These are phyloP conservation scores for Scedosporium minutisporum DNA, from an alignment of 2,329 filamentous ascomycete species.

Conservation along the genomic window DNA sequence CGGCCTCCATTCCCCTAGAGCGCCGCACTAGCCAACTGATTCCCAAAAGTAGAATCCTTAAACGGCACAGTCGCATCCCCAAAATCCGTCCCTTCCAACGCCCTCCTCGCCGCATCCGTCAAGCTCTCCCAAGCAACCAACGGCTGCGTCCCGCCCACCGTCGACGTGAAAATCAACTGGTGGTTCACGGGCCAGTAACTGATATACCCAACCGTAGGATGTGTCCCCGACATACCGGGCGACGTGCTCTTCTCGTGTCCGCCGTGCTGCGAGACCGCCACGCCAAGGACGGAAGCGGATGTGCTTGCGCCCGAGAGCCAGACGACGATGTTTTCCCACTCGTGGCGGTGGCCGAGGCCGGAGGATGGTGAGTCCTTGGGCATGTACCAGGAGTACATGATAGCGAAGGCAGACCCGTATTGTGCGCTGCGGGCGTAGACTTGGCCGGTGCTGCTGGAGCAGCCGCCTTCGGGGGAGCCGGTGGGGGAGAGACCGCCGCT, in stretches of 20 bases:
- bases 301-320: conserved; percentile 18
- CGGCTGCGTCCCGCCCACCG: conserved; percentile 25
- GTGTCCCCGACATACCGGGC: conserved; percentile 11
- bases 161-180: conserved; percentile 24
- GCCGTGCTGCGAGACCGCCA: conserved; percentile 28
- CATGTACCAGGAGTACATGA: conserved; percentile 36
- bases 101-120: conserved; percentile 21
- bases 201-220: conserved; percentile 23
- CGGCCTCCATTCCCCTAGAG: not conserved
- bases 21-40: conserved; percentile 10
- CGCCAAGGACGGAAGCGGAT: conserved; percentile 22
- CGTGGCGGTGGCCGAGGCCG: conserved; percentile 25
- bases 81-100: conserved; percentile 28
- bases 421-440: conserved; percentile 24
- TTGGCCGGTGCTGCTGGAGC: conserved; percentile 24
- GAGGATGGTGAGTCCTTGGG: conserved; percentile 32
- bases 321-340: conserved; percentile 28
- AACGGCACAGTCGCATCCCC: conserved; percentile 31
- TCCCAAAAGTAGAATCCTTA: conserved; percentile 20
- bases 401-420: conserved; percentile 20
- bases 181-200: conserved; percentile 23
- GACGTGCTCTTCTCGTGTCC: conserved; percentile 9
- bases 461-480: conserved; percentile 21
- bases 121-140: conserved; percentile 35
- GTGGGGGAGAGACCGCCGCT: conserved; percentile 24